Evolutionary conservation across 805 yeast genomes (phyloP).

Genomic region (Candida coquimbonensis): DNA sequence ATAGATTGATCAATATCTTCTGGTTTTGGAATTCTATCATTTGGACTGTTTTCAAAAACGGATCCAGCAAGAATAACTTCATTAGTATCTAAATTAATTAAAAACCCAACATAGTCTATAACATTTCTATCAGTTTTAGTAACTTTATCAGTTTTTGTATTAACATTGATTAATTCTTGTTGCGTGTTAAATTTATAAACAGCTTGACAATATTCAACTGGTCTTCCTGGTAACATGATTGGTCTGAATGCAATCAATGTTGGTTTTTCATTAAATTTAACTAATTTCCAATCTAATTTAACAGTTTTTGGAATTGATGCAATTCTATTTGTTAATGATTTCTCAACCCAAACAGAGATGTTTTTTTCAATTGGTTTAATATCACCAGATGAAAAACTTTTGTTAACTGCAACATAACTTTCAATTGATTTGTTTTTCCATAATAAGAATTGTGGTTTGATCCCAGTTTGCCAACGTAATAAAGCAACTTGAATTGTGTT

Average conservation of each 20-base stretch:
- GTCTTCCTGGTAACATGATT: constrained; percentile 50
- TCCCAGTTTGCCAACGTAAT: constrained; percentile 60
- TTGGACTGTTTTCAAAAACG: constrained; percentile 51
- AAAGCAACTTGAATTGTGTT: constrained; percentile 64
- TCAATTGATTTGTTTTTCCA: constrained; percentile 89
- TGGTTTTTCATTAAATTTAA: constrained; percentile 64
- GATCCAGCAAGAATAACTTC: constrained; percentile 57
- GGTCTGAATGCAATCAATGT: constrained; percentile 66
- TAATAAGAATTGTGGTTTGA: constrained; percentile 58
- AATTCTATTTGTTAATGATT: constrained; percentile 47
- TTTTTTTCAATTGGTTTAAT: constrained; percentile 38
- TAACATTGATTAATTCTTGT: constrained; percentile 48
- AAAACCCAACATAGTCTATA: constrained; percentile 53
- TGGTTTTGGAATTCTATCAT: constrained; percentile 30
- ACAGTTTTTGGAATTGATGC: constrained; percentile 49
- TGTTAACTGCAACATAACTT: constrained; percentile 68
- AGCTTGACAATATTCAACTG: constrained; percentile 49
- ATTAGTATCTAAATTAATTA: constrained; percentile 54
- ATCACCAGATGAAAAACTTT: constrained; percentile 63
- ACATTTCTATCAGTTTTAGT: constrained; percentile 46
- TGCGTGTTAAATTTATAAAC: constrained; percentile 56
- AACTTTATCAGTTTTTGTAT: constrained; percentile 36
- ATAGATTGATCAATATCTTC: constrained; percentile 23
- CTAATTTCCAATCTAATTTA: constrained; percentile 68
- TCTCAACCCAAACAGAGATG: constrained; percentile 57